These are phyloP conservation scores for Marchantia polymorpha DNA, from an alignment of 225 moss, liverwort and hornwort species.

Conservation along the genomic window DNA sequence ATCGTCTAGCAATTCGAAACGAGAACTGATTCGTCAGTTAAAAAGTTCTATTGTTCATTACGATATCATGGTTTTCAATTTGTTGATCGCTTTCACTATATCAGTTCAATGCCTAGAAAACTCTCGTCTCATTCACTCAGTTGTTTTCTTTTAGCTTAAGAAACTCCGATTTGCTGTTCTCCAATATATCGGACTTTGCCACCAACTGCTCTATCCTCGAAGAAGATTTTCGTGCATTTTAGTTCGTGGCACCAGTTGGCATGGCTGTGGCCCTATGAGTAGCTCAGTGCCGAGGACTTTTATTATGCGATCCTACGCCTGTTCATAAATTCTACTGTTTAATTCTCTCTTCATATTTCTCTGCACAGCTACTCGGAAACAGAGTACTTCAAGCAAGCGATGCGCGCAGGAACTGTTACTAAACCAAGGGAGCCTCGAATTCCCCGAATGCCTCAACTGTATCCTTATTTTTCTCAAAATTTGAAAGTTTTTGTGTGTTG, in stretches of 20 bases:
- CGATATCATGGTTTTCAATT: no score
- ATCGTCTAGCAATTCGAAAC: not conserved
- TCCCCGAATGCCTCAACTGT: slow-evolving; percentile 95
- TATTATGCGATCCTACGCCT: not conserved
- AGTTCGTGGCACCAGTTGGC: no score
- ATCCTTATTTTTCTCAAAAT: slow-evolving; percentile 24
- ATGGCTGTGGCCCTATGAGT: not conserved
- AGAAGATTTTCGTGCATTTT: no score
- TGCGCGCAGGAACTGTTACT: slow-evolving; percentile 84
- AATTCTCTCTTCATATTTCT: not conserved
- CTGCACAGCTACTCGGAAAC: slow-evolving; percentile 82
- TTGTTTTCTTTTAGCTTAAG: no score
- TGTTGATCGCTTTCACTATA: no score
- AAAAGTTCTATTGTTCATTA: no score
- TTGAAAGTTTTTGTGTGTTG: not conserved
- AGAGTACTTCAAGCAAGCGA: slow-evolving; percentile 98
- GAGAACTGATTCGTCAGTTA: no score
- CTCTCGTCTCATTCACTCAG: no score
- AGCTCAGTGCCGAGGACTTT: not conserved
- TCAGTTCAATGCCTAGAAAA: not conserved
- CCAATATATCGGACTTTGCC: no score
- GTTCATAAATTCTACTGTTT: not conserved
- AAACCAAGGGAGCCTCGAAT: slow-evolving; percentile 97
- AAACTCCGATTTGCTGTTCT: no score
- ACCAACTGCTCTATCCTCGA: no score